Evolutionary conservation across 352 stramenopile species (phyloP), one percentile per base, ranked within the genome.

Genomic region (Paralagenidium karlingii): DNA sequence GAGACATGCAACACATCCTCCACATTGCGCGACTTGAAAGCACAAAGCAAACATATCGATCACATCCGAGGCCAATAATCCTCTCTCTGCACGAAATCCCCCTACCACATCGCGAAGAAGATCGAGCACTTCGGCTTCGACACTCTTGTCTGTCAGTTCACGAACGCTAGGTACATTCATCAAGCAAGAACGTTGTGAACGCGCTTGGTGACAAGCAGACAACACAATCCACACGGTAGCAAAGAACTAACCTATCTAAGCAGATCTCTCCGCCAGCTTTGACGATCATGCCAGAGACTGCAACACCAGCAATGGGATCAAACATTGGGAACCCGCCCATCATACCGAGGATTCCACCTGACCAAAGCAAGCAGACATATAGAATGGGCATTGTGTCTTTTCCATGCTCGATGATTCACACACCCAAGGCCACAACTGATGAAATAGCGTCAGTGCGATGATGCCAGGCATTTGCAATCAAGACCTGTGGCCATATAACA

Each of bases 381-480:
- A 2, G 27, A 34, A 32, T 24, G 16, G 29, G 6, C 24, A 24
- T n/a, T 27, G 15, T 3, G 19, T 12, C 11, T 19, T 41, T 41
- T 43, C 15, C 9, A 43, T 16, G 9, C 31, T 41, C 34, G 31
- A 28, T 38, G 25, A 47, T 43, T 11, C 12, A 31, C 24, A 8
- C 25, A 67, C 68, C 67, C 5, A 94, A 46, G 2, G 82, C 82
- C 1, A 94, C 70, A 13, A 95, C 50, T 0, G 83, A 95, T n/a
- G 83, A 94, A 29, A 94, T 84, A 2, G 83, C 80, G 32, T 95
- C 83, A 1, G 80, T 91, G 11, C 83, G 80, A 42, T 95, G 83
- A 42, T 98, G 94, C 93, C 93, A 98, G 6, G 94, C 94, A 70
- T 99, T 99, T 12, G 94, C 94, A 47, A 98, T 96, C 28, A 99